Percentiles rank a stretch among this genome's conserved stretches.
phyloP scores from a whole-genome alignment of 768 basidiomycete genomes.

The Lentinula guzmanii region DNA sequence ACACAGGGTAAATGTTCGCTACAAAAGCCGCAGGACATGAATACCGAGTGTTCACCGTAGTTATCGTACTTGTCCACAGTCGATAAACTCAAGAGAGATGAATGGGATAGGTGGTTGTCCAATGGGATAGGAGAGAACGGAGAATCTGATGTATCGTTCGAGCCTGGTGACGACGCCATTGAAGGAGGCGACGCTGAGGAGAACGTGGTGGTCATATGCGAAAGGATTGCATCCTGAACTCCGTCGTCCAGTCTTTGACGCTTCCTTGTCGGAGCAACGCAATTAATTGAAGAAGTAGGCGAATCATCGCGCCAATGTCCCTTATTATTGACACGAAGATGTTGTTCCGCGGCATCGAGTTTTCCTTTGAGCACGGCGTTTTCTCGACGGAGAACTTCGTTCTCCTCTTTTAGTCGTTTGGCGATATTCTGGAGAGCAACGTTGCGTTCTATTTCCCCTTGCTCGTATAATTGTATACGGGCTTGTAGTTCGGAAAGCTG shows the following conservation, averaged over 20 bases:
- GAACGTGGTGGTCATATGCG: constrained; percentile 28
- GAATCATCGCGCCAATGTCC: constrained; percentile 59
- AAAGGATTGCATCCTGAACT: constrained; percentile 25
- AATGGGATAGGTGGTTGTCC: constrained; percentile 20
- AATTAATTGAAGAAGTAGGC: constrained; percentile 22
- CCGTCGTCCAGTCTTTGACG: constrained; percentile 16
- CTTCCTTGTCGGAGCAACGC: constrained; percentile 28
- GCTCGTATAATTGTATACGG: constrained; percentile 78
- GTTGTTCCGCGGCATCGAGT: constrained; percentile 34
- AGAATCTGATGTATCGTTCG: constrained; percentile 26
- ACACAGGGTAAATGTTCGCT: constrained; percentile 65
- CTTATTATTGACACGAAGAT: constrained; percentile 34
- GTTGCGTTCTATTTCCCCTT: constrained; percentile 86
- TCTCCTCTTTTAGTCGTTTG: constrained; percentile 83
- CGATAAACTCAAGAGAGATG: constrained; percentile 25
- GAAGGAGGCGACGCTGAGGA: constrained; percentile 40
- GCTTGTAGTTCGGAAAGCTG: constrained; percentile 86
- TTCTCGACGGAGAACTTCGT: constrained; percentile 66
- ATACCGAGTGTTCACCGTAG: constrained; percentile 17
- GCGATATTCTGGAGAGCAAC: constrained; percentile 79
- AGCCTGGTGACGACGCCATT: constrained; percentile 46
- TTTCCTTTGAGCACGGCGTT: constrained; percentile 55
- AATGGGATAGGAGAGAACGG: constrained; percentile 26
- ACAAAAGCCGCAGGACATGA: constrained; percentile 70
- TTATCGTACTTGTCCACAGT: constrained; percentile 21